Evolutionary conservation across 768 basidiomycete genomes (phyloP).

Genomic region (Naganishia antarctica): DNA sequence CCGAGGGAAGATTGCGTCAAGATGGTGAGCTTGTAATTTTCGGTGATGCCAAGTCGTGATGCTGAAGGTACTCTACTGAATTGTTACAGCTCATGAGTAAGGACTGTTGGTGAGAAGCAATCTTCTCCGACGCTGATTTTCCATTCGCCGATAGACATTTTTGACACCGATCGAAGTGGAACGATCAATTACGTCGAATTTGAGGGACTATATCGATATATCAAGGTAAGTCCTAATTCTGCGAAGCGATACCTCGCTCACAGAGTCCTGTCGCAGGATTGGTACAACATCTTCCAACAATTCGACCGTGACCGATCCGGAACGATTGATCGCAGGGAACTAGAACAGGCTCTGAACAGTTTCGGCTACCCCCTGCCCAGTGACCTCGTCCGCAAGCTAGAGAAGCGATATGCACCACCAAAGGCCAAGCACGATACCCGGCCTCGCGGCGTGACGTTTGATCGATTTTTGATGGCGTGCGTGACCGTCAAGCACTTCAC

Average conservation of each 20-base stretch:
- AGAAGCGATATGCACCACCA: slow-evolving; percentile 41
- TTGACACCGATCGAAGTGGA: slow-evolving; percentile 47
- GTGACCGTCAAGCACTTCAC: slow-evolving; percentile 50
- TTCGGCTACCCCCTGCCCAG: slow-evolving; percentile 47
- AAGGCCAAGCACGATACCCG: slow-evolving; percentile 10
- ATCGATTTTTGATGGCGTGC: slow-evolving; percentile 50
- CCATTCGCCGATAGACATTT: slow-evolving; percentile 38
- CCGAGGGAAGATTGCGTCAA: slow-evolving; percentile 49
- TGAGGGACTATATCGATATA: slow-evolving; percentile 47
- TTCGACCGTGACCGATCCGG: slow-evolving; percentile 49
- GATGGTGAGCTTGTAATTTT: slow-evolving; percentile 39
- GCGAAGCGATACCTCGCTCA: neutral
- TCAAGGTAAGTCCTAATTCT: slow-evolving; percentile 36
- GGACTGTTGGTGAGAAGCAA: neutral
- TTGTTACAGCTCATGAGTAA: slow-evolving; percentile 37
- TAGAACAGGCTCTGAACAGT: slow-evolving; percentile 45
- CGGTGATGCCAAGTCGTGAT: neutral
- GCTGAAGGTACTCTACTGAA: neutral
- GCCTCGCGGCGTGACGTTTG: slow-evolving; percentile 42
- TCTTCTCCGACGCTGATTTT: neutral
- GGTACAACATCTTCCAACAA: slow-evolving; percentile 48
- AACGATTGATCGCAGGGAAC: slow-evolving; percentile 46
- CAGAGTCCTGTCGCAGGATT: slow-evolving; percentile 35
- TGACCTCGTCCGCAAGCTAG: slow-evolving; percentile 47
- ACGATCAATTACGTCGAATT: slow-evolving; percentile 48